Evolutionary conservation across 2,329 filamentous ascomycete species (phyloP).

Genomic region (Neofusicoccum parvum): DNA sequence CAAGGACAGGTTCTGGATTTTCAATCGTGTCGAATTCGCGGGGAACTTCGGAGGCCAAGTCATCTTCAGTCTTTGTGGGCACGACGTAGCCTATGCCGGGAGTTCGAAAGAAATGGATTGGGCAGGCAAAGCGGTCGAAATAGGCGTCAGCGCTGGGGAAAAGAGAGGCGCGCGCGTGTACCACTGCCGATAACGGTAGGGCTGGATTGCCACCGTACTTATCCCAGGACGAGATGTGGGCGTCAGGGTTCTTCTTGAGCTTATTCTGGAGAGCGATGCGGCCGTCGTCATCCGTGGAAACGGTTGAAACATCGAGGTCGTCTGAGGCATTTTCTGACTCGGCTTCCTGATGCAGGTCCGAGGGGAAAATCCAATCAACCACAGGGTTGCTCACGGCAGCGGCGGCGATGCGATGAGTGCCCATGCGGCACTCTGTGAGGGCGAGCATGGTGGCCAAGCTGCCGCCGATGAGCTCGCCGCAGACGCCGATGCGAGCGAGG

Average conservation of each 20-base stretch:
- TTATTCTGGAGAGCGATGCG: conserved; percentile 65
- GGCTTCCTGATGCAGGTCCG: conserved; percentile 30
- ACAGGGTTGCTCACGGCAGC: conserved; percentile 52
- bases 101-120: conserved; percentile 52
- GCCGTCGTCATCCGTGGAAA: conserved; percentile 76
- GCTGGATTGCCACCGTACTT: conserved; percentile 29
- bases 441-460: conserved; percentile 52
- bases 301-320: not conserved
- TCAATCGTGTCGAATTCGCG: not conserved
- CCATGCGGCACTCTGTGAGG: conserved; percentile 51
- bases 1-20: conserved; percentile 29
- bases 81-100: conserved; percentile 26
- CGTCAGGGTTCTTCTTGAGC: conserved; percentile 71
- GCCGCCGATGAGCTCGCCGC: conserved; percentile 52
- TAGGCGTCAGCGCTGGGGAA: conserved; percentile 48
- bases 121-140: conserved; percentile 55
- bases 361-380: conserved; percentile 50
- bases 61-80: conserved; percentile 32
- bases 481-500: conserved; percentile 21
- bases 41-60: conserved; percentile 27
- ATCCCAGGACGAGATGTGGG: conserved; percentile 53
- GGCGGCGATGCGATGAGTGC: conserved; percentile 45
- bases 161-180: conserved; percentile 37
- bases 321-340: conserved; percentile 13
- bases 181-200: conserved; percentile 35